A percentile compares a stretch with the other conserved stretches of the same genome.
Evolutionary conservation across 2,329 filamentous ascomycete species (phyloP).

Genomic region (Apiospora rasikravindrae): DNA sequence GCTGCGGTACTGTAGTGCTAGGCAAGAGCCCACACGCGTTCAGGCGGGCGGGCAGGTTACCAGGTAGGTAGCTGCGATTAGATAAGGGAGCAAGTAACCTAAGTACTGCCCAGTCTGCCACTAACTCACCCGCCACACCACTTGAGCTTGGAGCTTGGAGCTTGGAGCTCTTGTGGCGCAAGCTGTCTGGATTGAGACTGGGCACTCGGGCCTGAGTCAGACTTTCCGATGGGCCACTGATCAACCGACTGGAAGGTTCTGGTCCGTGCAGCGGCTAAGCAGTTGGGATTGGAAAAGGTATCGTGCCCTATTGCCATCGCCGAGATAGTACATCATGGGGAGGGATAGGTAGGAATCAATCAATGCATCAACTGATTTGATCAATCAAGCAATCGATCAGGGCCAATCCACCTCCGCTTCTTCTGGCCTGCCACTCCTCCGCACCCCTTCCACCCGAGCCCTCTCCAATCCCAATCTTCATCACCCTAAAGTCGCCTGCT

Average conservation of each 20-base stretch:
- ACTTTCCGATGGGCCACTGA: not conserved
- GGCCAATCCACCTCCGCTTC: conserved; percentile 6
- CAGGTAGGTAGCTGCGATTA: not conserved
- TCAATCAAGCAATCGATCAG: not conserved
- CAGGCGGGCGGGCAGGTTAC: conserved; percentile 8
- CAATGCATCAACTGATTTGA: no score
- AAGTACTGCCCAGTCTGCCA: not conserved
- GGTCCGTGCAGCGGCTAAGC: not conserved
- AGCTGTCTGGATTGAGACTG: not conserved
- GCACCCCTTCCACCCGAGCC: conserved; percentile 13
- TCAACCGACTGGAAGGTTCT: conserved; percentile 5
- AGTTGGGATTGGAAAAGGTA: not conserved
- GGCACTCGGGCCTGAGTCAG: not conserved
- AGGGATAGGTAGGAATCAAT: not conserved
- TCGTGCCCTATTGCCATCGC: not conserved
- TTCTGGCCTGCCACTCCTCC: not conserved
- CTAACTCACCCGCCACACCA: no score
- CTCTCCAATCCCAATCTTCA: not conserved
- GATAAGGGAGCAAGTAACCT: conserved; percentile 14
- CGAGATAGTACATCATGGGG: not conserved
- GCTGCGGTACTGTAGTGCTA: conserved; percentile 27
- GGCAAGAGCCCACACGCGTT: conserved; percentile 42
- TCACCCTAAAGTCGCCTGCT: not conserved
- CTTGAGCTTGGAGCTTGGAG: not conserved
- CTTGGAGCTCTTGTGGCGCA: conserved; percentile 1